Percentiles rank a stretch among this genome's conserved stretches.
Conservation (phyloP, 1,284 basidiomycete genomes). For the Baeospora myosura region DNA sequence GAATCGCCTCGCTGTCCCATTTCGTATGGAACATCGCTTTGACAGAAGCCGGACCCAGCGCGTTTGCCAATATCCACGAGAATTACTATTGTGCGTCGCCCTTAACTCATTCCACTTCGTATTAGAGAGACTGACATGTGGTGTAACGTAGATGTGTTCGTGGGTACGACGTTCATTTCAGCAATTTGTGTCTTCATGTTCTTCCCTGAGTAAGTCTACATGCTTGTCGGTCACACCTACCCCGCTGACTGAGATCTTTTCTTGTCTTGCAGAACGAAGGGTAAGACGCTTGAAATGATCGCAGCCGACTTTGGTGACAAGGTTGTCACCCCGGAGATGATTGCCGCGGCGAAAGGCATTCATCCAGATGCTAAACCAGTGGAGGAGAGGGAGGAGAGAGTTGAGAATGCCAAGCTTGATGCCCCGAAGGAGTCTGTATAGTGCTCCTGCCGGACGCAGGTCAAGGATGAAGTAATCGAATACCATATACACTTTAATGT, state of each 20-base stretch:
- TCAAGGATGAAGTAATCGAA: too few relatives aligned
- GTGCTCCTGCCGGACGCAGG: too few relatives aligned
- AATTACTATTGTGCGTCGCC: constrained; percentile 14
- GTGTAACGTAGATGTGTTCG: constrained; percentile 17
- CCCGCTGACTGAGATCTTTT: background rate
- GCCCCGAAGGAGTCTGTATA: too few relatives aligned
- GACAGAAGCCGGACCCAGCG: constrained; percentile 14
- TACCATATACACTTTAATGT: too few relatives aligned
- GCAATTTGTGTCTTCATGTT: constrained; percentile 9
- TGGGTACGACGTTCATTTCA: constrained; percentile 11
- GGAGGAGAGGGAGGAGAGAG: too few relatives aligned
- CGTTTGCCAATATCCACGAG: constrained; percentile 14
- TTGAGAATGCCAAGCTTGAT: too few relatives aligned
- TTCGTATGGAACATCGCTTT: constrained; percentile 15
- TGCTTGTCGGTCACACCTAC: background rate
- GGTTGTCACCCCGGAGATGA: too few relatives aligned
- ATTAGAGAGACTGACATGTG: background rate
- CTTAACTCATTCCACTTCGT: background rate
- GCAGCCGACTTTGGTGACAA: constrained; percentile 13
- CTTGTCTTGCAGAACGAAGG: constrained; percentile 11
- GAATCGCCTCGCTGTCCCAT: constrained; percentile 12
- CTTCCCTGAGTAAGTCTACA: constrained; percentile 12
- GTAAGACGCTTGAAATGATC: constrained; percentile 14
- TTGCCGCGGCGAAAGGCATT: too few relatives aligned
- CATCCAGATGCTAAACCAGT: too few relatives aligned